Percentiles rank a stretch among this genome's conserved stretches.
Conservation (phyloP, 1,139 yeast genomes). For the Meyerozyma smithsonii region DNA sequence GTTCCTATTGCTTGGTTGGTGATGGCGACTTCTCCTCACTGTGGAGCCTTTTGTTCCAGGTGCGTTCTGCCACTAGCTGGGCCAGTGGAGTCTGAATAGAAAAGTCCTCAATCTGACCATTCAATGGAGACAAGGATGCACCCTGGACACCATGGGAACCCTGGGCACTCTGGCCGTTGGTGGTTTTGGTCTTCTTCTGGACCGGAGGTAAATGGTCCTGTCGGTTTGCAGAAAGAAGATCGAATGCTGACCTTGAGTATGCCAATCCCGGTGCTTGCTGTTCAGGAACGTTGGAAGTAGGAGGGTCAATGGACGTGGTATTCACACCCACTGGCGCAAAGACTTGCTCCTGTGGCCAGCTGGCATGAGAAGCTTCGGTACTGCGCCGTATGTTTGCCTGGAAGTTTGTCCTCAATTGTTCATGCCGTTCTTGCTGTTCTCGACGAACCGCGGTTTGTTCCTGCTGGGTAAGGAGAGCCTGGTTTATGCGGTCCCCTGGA, state of each 20-base stretch:
- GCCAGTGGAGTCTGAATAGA: constrained; percentile 1
- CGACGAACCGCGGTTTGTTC: not conserved
- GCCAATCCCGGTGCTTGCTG: not conserved
- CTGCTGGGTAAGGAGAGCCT: not conserved
- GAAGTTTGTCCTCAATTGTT: not conserved
- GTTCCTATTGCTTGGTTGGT: not conserved
- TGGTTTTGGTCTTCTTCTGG: not conserved
- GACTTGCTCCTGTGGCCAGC: not conserved
- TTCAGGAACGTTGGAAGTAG: not conserved
- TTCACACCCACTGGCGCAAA: no score
- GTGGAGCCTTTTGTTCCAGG: constrained; percentile 10
- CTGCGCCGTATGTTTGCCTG: not conserved
- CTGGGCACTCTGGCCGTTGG: not conserved
- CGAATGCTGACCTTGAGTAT: constrained; percentile 2
- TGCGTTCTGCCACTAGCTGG: constrained; percentile 2
- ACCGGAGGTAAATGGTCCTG: not conserved
- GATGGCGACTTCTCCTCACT: constrained; percentile 5
- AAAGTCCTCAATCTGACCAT: not conserved
- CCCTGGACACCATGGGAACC: not conserved
- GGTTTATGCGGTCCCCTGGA: not conserved
- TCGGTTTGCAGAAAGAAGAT: constrained; percentile 1
- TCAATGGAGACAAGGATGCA: not conserved
- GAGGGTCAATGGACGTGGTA: no score
- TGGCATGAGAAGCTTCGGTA: not conserved
- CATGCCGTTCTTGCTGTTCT: not conserved